These are phyloP conservation scores for Neoboletus magnificus DNA, from an alignment of 768 basidiomycete species.

Conservation along the genomic window DNA sequence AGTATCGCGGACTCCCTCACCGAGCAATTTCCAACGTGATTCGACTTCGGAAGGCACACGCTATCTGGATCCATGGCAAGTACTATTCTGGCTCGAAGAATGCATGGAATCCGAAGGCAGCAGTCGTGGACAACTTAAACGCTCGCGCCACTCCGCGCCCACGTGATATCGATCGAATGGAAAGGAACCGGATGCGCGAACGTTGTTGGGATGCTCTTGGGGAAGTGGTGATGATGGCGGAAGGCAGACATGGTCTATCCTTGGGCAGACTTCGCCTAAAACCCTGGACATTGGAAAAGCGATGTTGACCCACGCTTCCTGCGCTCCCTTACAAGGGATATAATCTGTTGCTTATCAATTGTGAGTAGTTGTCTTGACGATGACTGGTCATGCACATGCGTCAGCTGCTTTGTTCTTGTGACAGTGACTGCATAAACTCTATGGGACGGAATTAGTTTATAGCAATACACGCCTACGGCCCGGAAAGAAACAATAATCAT, in stretches of 20 bases:
- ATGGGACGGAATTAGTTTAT: neutral
- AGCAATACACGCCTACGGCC: neutral
- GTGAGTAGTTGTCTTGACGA: slow-evolving; percentile 9
- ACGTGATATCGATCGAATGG: slow-evolving; percentile 19
- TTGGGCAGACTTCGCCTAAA: slow-evolving; percentile 45
- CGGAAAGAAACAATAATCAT: slow-evolving; percentile 13
- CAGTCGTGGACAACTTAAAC: slow-evolving; percentile 22
- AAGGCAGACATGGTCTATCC: slow-evolving; percentile 47
- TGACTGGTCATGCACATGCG: neutral
- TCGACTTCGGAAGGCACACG: slow-evolving; percentile 31
- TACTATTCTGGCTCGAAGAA: slow-evolving; percentile 20
- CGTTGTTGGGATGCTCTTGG: slow-evolving; percentile 47
- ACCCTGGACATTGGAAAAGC: slow-evolving; percentile 22
- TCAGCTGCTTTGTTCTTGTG: slow-evolving; percentile 3
- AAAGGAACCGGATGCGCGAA: slow-evolving; percentile 31
- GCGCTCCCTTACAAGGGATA: neutral
- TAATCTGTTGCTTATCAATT: neutral
- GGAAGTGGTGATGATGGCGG: slow-evolving; percentile 57
- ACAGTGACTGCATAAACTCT: neutral
- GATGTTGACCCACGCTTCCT: neutral
- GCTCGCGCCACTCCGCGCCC: slow-evolving; percentile 6
- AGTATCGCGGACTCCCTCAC: slow-evolving; percentile 61
- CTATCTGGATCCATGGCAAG: slow-evolving; percentile 24
- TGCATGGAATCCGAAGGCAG: slow-evolving; percentile 41
- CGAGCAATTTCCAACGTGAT: slow-evolving; percentile 51